A percentile compares a stretch with the other conserved stretches of the same genome.
Conservation (phyloP, 371 early-diverging fungal species). For the Mortierella sp. region DNA sequence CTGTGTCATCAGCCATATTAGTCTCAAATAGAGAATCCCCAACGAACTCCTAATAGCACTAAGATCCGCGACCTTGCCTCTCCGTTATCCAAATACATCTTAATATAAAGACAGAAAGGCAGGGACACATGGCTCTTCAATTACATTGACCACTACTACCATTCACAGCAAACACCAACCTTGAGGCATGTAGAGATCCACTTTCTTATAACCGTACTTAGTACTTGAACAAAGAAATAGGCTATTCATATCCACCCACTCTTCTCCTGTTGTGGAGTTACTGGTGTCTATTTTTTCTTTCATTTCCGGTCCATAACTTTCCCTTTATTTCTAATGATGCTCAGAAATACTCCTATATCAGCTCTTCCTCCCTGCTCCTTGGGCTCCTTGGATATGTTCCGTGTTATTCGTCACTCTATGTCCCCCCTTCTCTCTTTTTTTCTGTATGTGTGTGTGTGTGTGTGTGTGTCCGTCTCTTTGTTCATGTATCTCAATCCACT, state of each 20-base stretch:
- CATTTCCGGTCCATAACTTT: not conserved
- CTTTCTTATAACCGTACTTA: too few species aligned
- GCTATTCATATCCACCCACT: not conserved
- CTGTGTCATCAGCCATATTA: not conserved
- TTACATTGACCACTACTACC: too few species aligned
- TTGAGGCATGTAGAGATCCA: too few species aligned
- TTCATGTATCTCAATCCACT: not conserved
- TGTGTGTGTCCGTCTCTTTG: too few species aligned
- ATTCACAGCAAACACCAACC: too few species aligned
- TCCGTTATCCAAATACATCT: too few species aligned
- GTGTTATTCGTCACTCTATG: not conserved
- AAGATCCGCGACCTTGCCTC: not conserved
- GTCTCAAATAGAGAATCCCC: not conserved
- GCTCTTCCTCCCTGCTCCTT: conserved; percentile 6
- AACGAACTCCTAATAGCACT: not conserved
- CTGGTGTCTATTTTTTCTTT: not conserved
- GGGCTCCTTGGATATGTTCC: conserved; percentile 9
- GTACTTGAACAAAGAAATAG: too few species aligned
- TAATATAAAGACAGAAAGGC: too few species aligned
- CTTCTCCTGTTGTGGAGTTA: not conserved
- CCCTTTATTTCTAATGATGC: conserved; percentile 4
- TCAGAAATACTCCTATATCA: conserved; percentile 9
- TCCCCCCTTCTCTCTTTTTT: not conserved
- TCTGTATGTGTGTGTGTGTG: not conserved
- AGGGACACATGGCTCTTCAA: too few species aligned